Conservation (phyloP, 202 grass and related monocot species). For the Eragrostis tef region DNA sequence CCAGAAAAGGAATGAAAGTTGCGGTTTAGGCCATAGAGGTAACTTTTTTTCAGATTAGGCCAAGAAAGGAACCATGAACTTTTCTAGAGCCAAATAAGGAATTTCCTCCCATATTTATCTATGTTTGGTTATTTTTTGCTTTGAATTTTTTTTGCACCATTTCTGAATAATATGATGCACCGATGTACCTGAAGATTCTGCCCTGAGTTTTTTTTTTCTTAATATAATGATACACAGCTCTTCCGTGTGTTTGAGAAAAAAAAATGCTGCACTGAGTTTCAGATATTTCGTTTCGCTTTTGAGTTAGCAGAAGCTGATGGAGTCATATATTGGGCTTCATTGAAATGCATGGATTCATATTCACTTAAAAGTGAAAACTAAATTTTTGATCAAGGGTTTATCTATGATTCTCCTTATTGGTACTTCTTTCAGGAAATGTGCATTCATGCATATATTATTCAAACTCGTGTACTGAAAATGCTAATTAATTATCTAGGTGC, state of each 20-base stretch:
- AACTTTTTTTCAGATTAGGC: too few relatives aligned
- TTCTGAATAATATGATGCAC: slow-evolving; percentile 3
- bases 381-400: neutral
- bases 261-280: neutral
- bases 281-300: neutral
- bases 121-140: slow-evolving; percentile 1
- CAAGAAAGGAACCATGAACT: too few relatives aligned
- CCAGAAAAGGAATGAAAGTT: too few relatives aligned
- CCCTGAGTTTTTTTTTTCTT: neutral
- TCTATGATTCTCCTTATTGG: slow-evolving; percentile 15
- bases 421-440: slow-evolving; percentile 16
- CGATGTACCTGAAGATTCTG: too few relatives aligned
- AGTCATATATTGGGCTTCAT: slow-evolving; percentile 14
- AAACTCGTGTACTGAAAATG: neutral
- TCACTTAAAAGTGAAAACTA: neutral
- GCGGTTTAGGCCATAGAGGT: too few relatives aligned
- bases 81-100: too few relatives aligned
- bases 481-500: slow-evolving; percentile 56
- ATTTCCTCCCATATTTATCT: neutral
- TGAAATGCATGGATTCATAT: slow-evolving; percentile 34
- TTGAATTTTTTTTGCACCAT: neutral
- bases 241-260: too few relatives aligned
- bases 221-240: neutral
- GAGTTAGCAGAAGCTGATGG: slow-evolving; percentile 21
- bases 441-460: neutral